These are phyloP conservation scores for Cystofilobasidium bisporidii DNA, from an alignment of 768 basidiomycete genomes.

Conservation along the genomic window DNA sequence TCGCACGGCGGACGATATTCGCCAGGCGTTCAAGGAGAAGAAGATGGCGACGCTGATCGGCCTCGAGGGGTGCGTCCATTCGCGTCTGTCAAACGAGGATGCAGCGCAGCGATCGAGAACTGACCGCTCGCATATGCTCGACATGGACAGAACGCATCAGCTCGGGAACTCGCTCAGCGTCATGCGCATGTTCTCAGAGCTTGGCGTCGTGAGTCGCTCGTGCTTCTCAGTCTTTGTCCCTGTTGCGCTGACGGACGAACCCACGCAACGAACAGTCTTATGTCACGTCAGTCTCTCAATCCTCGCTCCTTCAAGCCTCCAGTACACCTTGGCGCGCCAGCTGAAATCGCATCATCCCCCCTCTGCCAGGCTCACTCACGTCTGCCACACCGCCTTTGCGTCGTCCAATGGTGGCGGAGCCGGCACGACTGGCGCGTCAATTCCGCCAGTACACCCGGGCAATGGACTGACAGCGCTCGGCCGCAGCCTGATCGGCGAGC, in stretches of 20 bases:
- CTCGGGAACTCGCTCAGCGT: constrained; percentile 30
- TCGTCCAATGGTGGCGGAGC: constrained; percentile 29
- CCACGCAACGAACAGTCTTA: background rate
- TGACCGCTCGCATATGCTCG: background rate
- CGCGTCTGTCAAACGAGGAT: too few species aligned
- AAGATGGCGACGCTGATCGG: constrained; percentile 30
- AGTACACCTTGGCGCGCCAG: too few species aligned
- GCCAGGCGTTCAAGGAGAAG: constrained; percentile 13
- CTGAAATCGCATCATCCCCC: constrained; percentile 11
- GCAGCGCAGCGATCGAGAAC: too few species aligned
- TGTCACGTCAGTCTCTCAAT: background rate
- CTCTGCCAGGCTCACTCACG: constrained; percentile 31
- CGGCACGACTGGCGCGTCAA: constrained; percentile 17
- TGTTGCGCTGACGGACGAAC: background rate
- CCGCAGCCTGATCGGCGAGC: constrained; percentile 25
- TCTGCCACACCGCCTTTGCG: constrained; percentile 32
- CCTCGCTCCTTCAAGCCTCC: background rate
- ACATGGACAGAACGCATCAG: constrained; percentile 23
- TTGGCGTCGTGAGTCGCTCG: constrained; percentile 19
- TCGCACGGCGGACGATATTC: constrained; percentile 9
- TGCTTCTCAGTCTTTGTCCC: constrained; percentile 26
- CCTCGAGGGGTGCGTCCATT: constrained; percentile 27
- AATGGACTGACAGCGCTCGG: constrained; percentile 30
- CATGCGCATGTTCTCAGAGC: background rate
- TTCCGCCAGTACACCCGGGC: constrained; percentile 26